Evolutionary conservation across 1,139 yeast genomes (phyloP), one percentile per base, ranked within the genome.

Genomic region (Torulaspora globosa): DNA sequence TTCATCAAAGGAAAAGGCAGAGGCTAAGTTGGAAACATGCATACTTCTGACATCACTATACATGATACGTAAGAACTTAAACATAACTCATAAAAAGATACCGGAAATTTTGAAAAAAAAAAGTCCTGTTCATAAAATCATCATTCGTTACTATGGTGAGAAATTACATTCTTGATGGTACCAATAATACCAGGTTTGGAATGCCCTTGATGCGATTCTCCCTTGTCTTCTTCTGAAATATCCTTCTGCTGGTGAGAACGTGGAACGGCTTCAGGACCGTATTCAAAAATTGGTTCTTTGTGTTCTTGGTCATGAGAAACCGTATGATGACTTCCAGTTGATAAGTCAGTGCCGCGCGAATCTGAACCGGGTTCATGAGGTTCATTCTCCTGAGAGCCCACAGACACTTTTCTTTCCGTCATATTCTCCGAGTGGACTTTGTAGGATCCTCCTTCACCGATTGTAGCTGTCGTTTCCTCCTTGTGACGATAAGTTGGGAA

Each of bases 401-500:
- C 46, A 9, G 50, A 44, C 3, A 36, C 48, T 3, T 40, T 41
- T n/a, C 46, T 44, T 23, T 27, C 34, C 10, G 33, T 24, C 8
- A 35, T 32, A 11, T 37, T 39, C 7, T 31, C 19, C 3, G 50
- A 41, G 31, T 33, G 43, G 19, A 45, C 36, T 34, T 28, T 40
- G 39, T 47, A 47, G 24, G 31, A 18, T n/a, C 37, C 47, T 2
- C 27, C 40, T n/a, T 26, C 33, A 15, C 31, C 28, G 12, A 26
- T 26, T 7, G 40, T 23, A 11, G 12, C 32, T 5, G 32, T 39
- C 18, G 10, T 16, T 9, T 18, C 41, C 26, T 45, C 39, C 42
- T 40, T 42, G 19, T 45, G 46, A 8, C 57, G 58, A 32, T 58
- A 58, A 4, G 62, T 58, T 5, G 53, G 51, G 2, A 51, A 53